A percentile compares a stretch with the other conserved stretches of the same genome.
These are phyloP conservation scores for Paecilomyces fulvus DNA, from an alignment of 2,329 filamentous ascomycete genomes.

Conservation along the genomic window DNA sequence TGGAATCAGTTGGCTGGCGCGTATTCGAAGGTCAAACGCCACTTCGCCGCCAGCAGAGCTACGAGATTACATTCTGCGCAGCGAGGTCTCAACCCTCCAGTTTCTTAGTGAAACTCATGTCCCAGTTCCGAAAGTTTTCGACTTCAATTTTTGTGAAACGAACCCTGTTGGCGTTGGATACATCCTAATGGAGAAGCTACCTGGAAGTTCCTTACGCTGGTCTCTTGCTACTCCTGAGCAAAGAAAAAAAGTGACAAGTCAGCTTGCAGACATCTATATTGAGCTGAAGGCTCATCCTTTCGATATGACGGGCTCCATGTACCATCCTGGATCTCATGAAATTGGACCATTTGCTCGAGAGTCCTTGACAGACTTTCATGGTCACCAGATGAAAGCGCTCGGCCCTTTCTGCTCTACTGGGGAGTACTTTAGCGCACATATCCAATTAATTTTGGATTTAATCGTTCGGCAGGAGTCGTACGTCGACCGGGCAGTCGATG, in stretches of 20 bases:
- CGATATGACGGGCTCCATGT: constrained; percentile 27
- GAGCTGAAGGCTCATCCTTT: constrained; percentile 33
- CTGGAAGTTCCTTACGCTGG: constrained; percentile 31
- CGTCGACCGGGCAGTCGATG: constrained; percentile 22
- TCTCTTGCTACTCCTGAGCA: constrained; percentile 24
- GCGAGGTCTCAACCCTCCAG: constrained; percentile 35
- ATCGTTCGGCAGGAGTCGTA: constrained; percentile 32
- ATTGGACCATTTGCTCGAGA: constrained; percentile 33
- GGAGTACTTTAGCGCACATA: constrained; percentile 28
- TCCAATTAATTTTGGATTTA: constrained; percentile 29
- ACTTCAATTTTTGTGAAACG: constrained; percentile 24
- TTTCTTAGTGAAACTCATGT: constrained; percentile 31
- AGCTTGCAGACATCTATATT: constrained; percentile 33
- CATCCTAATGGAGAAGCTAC: constrained; percentile 38
- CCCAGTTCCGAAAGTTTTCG: constrained; percentile 30
- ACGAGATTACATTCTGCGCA: constrained; percentile 24
- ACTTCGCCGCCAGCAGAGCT: constrained; percentile 29
- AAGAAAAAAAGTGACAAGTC: constrained; percentile 26
- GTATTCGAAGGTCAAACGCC: constrained; percentile 35
- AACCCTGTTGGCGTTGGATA: constrained; percentile 33
- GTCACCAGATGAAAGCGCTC: constrained; percentile 13
- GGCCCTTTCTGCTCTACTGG: constrained; percentile 28
- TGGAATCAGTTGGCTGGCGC: constrained; percentile 35
- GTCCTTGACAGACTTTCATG: constrained; percentile 27
- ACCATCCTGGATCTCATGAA: constrained; percentile 14